These are phyloP conservation scores for Microdochium nivale DNA, from an alignment of 2,329 filamentous ascomycete species.

Conservation along the genomic window DNA sequence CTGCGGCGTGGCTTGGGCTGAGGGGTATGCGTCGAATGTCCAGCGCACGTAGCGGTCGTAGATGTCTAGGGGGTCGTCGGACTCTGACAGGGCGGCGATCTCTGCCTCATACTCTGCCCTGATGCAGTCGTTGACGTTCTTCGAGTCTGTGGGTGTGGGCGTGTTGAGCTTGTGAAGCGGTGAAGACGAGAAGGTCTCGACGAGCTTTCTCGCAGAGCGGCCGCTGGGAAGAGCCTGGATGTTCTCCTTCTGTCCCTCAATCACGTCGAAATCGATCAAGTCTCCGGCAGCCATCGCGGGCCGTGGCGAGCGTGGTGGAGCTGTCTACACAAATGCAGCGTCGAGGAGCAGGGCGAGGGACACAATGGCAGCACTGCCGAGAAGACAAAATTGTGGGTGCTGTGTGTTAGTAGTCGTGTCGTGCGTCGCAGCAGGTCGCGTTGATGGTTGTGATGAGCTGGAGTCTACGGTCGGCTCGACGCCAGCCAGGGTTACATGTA, in stretches of 20 bases:
- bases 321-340: neutral
- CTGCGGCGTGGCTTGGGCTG: slow-evolving; percentile 81
- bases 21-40: slow-evolving; percentile 92
- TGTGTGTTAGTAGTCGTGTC: neutral
- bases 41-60: slow-evolving; percentile 96
- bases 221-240: slow-evolving; percentile 86
- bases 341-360: too few species aligned
- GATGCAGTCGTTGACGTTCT: slow-evolving; percentile 69
- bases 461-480: neutral
- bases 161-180: slow-evolving; percentile 48
- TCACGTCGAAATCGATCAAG: slow-evolving; percentile 74
- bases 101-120: slow-evolving; percentile 83
- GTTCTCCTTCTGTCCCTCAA: slow-evolving; percentile 96
- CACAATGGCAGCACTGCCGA: slow-evolving; percentile 8
- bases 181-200: slow-evolving; percentile 66
- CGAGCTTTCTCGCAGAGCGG: slow-evolving; percentile 82
- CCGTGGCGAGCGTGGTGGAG: slow-evolving; percentile 6
- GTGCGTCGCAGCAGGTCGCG: neutral
- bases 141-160: slow-evolving; percentile 62
- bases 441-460: neutral
- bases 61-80: slow-evolving; percentile 89
- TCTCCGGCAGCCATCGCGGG: slow-evolving; percentile 41
- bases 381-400: neutral
- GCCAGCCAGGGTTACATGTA: neutral
- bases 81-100: slow-evolving; percentile 68